Base-by-base conservation (phyloP, 1,284 basidiomycete genomes). In the Cystobasidium slooffiae region DNA sequence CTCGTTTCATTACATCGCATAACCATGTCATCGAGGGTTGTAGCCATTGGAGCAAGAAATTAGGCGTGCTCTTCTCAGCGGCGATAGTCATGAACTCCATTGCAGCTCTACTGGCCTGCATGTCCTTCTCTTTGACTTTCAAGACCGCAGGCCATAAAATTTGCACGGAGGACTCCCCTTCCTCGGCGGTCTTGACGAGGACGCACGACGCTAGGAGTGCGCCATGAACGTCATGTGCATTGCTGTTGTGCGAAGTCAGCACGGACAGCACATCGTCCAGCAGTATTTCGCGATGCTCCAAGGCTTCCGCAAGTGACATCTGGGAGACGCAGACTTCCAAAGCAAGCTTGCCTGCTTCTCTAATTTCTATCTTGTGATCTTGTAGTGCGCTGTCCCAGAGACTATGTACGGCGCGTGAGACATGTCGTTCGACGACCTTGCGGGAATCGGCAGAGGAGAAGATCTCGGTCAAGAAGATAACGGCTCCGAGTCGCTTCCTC, bases 71-170 rank as follows among this genome's bases (percentile, higher is more conserved):
- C n/a, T 39, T 52, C 31, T 64, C 49, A 9, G 69, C 69, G 10
- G 61, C 61, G n/a, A 72, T 47, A 12, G 59, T 64, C 18, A 72
- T 24, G 41, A 58, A 72, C 24, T 72, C 69, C 61, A 72, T 72
- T 9, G 47, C 58, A 39, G 69, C 69, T 16, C 52, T 39, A n/a
- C 52, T 49, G 22, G 62, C 20, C 6, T 62, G 69, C 31, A 41
- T 52, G 47, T 72, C 69, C 20, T 44, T 63, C 6, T 72, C 69
- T 31, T 64, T 72, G 49, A 53, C 49, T 41, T 55, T 49, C 5
- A 72, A n/a, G 16, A 72, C 49, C 22, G 18, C 31, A 18, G 52
- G 47, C 69, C 69, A 72, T 22, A 55, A 22, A 14, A n/a, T 10
- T 18, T 51, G 55, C 10, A 64, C 43, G 24, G 51, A n/a, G 31